These are phyloP conservation scores for Primulina huaijiensis DNA, from an alignment of 257 asterid species.

Conservation along the genomic window DNA sequence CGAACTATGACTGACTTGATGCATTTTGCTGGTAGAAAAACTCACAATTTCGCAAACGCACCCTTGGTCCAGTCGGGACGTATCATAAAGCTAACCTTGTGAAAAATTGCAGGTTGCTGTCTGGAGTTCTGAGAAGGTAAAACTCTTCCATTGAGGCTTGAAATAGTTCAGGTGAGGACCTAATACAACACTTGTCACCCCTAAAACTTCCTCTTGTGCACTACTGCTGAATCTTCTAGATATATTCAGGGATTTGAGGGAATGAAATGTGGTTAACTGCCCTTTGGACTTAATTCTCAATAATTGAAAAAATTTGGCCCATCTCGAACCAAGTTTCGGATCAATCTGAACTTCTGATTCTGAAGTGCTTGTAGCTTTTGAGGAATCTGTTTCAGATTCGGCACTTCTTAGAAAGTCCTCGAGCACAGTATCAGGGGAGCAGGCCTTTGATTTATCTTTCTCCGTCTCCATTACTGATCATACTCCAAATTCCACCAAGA, in stretches of 20 bases:
- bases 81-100: slow-evolving; percentile 48
- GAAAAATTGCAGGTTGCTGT: slow-evolving; percentile 66
- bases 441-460: not conserved
- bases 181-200: slow-evolving; percentile 31
- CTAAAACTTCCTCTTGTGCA: slow-evolving; percentile 48
- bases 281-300: slow-evolving; percentile 57
- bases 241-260: slow-evolving; percentile 41
- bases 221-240: slow-evolving; percentile 66
- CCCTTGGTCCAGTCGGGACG: not conserved
- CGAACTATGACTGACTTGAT: not conserved
- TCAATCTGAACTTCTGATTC: slow-evolving; percentile 40
- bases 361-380: slow-evolving; percentile 26
- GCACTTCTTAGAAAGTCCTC: not conserved
- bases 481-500: not conserved
- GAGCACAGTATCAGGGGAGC: not conserved
- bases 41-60: not conserved
- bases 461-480: not conserved
- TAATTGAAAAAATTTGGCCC: slow-evolving; percentile 47
- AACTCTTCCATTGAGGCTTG: slow-evolving; percentile 89
- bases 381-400: not conserved
- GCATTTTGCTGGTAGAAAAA: not conserved
- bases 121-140: slow-evolving; percentile 63
- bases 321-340: slow-evolving; percentile 43
- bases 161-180: slow-evolving; percentile 57
- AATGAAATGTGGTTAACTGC: slow-evolving; percentile 48